phyloP scores from a whole-genome alignment of 192 early-diverging fungal genomes.

The Phycomyces blakesleeanus region DNA sequence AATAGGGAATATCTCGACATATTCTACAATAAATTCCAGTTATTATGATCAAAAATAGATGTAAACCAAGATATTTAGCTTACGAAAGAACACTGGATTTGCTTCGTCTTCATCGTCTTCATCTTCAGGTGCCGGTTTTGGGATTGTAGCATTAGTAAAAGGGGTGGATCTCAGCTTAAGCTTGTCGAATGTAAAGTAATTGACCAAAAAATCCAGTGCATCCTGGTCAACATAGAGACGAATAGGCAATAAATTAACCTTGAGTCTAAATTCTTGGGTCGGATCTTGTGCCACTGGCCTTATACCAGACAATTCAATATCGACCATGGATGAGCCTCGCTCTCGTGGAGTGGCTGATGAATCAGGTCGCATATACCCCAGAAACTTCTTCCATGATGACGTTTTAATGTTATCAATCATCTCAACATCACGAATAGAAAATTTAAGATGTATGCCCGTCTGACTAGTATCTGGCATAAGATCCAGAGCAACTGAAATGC shows the following conservation, averaged over 20 bases:
- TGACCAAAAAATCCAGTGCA: conserved; percentile 76
- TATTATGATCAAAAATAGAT: background rate
- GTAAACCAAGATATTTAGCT: conserved; percentile 21
- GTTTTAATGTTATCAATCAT: conserved; percentile 74
- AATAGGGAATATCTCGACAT: conserved; percentile 69
- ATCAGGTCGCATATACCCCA: conserved; percentile 61
- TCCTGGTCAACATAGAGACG: conserved; percentile 93
- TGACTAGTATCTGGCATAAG: conserved; percentile 41
- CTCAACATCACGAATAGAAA: conserved; percentile 62
- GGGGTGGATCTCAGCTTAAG: conserved; percentile 14
- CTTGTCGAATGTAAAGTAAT: conserved; percentile 69
- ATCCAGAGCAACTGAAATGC: conserved; percentile 53
- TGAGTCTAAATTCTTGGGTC: conserved; percentile 47
- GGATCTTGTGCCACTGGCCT: conserved; percentile 51
- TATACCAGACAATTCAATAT: conserved; percentile 51
- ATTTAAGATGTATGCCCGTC: conserved; percentile 43
- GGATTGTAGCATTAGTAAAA: conserved; percentile 10
- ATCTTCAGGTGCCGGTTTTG: background rate
- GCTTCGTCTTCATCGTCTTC: conserved; percentile 9
- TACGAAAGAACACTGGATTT: conserved; percentile 51
- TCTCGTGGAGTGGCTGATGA: conserved; percentile 52
- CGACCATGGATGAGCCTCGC: conserved; percentile 62
- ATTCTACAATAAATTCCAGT: too few relatives aligned
- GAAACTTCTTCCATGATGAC: conserved; percentile 75
- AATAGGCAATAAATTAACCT: conserved; percentile 72